Base-by-base conservation (phyloP, 2,329 filamentous ascomycete genomes). In the Aureobasidium sp. region DNA sequence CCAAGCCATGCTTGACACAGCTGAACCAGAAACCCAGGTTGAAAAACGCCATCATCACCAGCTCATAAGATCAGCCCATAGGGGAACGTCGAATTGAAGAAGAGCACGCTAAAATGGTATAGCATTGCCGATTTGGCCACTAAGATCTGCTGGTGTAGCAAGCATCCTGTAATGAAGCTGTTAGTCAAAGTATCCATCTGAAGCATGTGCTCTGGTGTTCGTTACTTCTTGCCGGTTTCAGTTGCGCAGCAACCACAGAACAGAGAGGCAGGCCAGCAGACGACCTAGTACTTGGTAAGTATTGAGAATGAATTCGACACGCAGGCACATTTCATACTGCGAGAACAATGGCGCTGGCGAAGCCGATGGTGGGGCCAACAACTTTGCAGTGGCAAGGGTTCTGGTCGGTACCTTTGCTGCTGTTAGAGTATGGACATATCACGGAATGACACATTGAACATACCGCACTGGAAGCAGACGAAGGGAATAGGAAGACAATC, bases 301-400 rank as follows among this genome's bases (percentile, higher is more conserved):
- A 39, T 10, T 29, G 46, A 34, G 5, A 1, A 41, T 36, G 29
- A 23, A 15, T 23, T 51, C 2, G 12, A 20, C 2, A 48, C 4
- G n/a, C 8, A 42, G 15, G 5, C 20, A 47, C 9, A 10, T 12
- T 12, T 32, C 66, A 20, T 64, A 68, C 67, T 34, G 72, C 72
- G 65, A 73, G 68, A 27, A 69, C 66, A 32, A 75, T 67, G 13
- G 68, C 70, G 20, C 69, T 65, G 9, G 70, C 55, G 66, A 75
- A 75, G 13, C 73, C 73, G 5, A 74, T 65, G 6, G 73, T 75
- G n/a, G 73, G 73, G 12, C 72, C 73, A 8, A 75, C 72, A 9
- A 75, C 65, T 65, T 75, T 75, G 62, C 73, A 65, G 57, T 75
- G 71, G 66, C 73, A 75, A 23, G 72, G 72, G 51, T 74, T 74